Conservation (phyloP, 2,329 filamentous ascomycete genomes). For the Hyphodiscus sp. region DNA sequence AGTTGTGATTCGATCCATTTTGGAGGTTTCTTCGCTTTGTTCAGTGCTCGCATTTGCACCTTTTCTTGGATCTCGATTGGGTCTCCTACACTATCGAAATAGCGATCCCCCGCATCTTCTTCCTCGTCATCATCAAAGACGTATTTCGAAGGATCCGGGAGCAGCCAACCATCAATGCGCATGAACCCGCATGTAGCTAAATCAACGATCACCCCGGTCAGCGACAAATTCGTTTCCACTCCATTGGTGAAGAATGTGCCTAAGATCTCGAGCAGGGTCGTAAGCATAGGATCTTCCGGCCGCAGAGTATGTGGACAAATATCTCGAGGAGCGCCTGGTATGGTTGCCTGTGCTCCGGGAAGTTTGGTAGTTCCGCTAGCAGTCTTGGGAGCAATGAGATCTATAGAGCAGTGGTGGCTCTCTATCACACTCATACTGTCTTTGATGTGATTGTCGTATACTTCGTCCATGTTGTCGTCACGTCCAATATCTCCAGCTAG, state of each 20-base stretch:
- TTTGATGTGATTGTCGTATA: conserved; percentile 65
- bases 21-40: conserved; percentile 46
- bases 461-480: conserved; percentile 62
- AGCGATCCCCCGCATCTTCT: conserved; percentile 36
- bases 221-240: conserved; percentile 80
- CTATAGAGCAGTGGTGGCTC: conserved; percentile 65
- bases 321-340: conserved; percentile 55
- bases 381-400: conserved; percentile 56
- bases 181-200: conserved; percentile 81
- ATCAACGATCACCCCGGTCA: conserved; percentile 78
- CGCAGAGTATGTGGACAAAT: conserved; percentile 56
- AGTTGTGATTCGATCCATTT: conserved; percentile 44
- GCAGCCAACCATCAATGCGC: conserved; percentile 82
- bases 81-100: conserved; percentile 13
- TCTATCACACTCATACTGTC: conserved; percentile 66
- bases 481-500: conserved; percentile 64
- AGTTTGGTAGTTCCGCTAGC: conserved; percentile 50
- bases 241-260: conserved; percentile 83
- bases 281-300: conserved; percentile 55
- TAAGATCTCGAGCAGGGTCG: conserved; percentile 63
- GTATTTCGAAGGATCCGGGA: conserved; percentile 64
- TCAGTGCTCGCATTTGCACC: conserved; percentile 41
- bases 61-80: conserved; percentile 34
- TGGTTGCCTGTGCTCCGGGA: conserved; percentile 47
- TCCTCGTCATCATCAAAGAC: conserved; percentile 43